Conservation (phyloP, 202 grass and related monocot species). For the Carex sylvatica region DNA sequence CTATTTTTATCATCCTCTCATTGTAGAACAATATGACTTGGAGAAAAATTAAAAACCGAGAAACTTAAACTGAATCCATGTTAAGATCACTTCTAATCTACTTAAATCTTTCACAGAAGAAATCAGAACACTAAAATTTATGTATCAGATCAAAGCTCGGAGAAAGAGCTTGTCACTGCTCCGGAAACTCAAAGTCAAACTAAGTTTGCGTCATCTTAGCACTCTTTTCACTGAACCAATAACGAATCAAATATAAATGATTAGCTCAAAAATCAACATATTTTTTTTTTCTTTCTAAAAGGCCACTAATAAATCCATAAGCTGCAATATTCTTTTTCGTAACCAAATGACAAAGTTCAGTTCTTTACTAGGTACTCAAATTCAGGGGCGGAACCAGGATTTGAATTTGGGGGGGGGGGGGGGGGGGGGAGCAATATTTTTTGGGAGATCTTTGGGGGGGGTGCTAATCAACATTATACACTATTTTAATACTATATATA, state of each 20-base stretch:
- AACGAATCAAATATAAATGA: not conserved
- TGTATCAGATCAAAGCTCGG: not conserved
- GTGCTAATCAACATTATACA: too few species aligned
- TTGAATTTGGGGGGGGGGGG: too few species aligned
- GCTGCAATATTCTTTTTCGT: not conserved
- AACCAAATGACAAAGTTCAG: not conserved
- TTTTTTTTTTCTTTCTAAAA: not conserved
- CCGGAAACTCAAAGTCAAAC: not conserved
- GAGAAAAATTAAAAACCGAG: not conserved
- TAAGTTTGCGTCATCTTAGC: not conserved
- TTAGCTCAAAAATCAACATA: not conserved
- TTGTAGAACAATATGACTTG: not conserved
- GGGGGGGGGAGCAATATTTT: too few species aligned
- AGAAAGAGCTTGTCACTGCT: not conserved
- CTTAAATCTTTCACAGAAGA: not conserved
- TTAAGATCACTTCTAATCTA: not conserved
- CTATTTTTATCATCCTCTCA: conserved; percentile 8
- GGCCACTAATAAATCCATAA: not conserved
- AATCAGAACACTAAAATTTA: not conserved
- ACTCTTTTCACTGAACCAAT: not conserved
- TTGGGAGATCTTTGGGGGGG: too few species aligned
- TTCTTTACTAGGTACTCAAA: conserved; percentile 8
- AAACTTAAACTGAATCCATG: not conserved
- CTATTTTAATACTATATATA: too few species aligned
- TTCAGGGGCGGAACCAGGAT: too few species aligned